Percentiles rank a stretch among this genome's conserved stretches.
Evolutionary conservation across 257 asterid genomes (phyloP).

Genomic region (Mentha longifolia): DNA sequence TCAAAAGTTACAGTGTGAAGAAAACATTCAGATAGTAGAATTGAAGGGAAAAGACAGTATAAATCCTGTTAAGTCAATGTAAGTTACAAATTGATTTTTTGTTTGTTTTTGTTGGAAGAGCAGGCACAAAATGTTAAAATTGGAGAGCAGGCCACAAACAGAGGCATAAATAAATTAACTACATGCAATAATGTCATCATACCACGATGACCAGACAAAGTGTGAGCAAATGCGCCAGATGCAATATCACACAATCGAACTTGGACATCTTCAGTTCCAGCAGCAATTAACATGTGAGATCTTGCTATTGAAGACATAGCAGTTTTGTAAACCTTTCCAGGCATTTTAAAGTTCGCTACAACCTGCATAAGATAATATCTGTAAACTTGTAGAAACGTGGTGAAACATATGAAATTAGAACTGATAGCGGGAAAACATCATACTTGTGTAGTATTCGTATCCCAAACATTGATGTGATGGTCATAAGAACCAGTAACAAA

Average conservation of each 20-base stretch:
- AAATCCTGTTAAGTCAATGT: background rate
- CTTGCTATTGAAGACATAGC: slow-evolving; percentile 91
- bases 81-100: background rate
- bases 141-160: slow-evolving; percentile 1
- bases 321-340: slow-evolving; percentile 92
- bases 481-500: slow-evolving; percentile 96
- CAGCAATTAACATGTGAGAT: slow-evolving; percentile 94
- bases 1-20: slow-evolving; percentile 14
- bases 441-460: slow-evolving; percentile 89
- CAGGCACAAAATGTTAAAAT: background rate
- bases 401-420: background rate
- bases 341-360: slow-evolving; percentile 87
- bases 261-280: slow-evolving; percentile 98
- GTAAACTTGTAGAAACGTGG: slow-evolving; percentile 14
- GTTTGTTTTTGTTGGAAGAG: background rate
- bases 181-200: slow-evolving; percentile 37
- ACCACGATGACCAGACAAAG: slow-evolving; percentile 99
- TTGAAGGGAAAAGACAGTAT: background rate
- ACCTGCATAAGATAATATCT: slow-evolving; percentile 52
- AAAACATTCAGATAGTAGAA: slow-evolving; percentile 10
- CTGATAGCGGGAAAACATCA: slow-evolving; percentile 11
- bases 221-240: slow-evolving; percentile 97
- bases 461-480: slow-evolving; percentile 94
- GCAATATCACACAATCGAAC: slow-evolving; percentile 97
- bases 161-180: slow-evolving; percentile 1